Percentiles rank a stretch among this genome's conserved stretches.
phyloP scores from a whole-genome alignment of 169 alveolate genomes.

The Plasmodium fragile region DNA sequence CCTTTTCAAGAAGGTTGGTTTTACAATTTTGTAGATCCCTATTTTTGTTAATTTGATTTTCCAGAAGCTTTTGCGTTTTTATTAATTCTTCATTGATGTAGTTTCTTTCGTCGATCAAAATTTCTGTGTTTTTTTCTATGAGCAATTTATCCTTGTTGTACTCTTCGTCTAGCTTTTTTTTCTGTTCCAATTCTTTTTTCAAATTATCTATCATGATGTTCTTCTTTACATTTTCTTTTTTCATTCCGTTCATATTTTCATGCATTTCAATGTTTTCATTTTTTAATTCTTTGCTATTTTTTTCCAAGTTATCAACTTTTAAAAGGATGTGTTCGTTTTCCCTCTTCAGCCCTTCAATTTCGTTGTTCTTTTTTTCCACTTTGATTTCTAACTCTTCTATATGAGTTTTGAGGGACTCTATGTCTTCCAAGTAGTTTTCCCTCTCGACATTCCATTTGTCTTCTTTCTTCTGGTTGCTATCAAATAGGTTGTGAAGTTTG shows the following conservation, averaged over 20 bases:
- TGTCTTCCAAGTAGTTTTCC: conserved; percentile 53
- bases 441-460: conserved; percentile 56
- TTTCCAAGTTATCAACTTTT: conserved; percentile 64
- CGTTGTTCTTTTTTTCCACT: conserved; percentile 60
- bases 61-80: conserved; percentile 63
- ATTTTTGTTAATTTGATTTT: conserved; percentile 62
- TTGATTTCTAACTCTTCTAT: conserved; percentile 60
- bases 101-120: conserved; percentile 53
- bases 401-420: conserved; percentile 21
- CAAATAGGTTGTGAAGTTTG: conserved; percentile 37
- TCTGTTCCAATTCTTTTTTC: conserved; percentile 49
- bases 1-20: conserved; percentile 35
- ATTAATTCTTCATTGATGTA: conserved; percentile 59
- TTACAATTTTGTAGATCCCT: conserved; percentile 40
- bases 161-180: conserved; percentile 45
- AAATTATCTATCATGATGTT: conserved; percentile 45
- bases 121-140: conserved; percentile 59
- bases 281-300: conserved; percentile 63
- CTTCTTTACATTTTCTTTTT: conserved; percentile 64
- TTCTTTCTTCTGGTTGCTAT: conserved; percentile 62
- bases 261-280: conserved; percentile 55
- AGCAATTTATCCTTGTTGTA: conserved; percentile 61
- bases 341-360: conserved; percentile 62
- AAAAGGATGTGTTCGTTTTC: conserved; percentile 65
- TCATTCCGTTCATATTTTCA: conserved; percentile 20